Conservation (phyloP, 176 grass and related monocot genomes). For the Lolium perenne region DNA sequence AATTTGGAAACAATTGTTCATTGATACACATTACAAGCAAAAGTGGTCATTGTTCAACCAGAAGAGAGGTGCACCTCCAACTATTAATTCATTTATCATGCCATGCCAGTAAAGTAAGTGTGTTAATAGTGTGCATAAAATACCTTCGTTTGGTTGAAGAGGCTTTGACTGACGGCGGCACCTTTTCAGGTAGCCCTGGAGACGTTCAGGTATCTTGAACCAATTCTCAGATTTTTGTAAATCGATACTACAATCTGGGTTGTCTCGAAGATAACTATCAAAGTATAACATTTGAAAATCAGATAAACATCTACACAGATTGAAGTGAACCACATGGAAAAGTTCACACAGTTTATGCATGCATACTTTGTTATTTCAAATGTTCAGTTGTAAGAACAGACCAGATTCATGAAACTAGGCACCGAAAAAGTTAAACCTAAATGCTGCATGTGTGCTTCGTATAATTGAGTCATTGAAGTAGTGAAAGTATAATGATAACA, state of each 20-base stretch:
- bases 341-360: constrained; percentile 7
- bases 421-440: not conserved
- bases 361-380: constrained; percentile 1
- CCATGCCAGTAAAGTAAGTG: not conserved
- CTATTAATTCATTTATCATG: constrained; percentile 15
- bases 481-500: not conserved
- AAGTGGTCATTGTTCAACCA: not conserved
- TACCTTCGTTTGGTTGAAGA: constrained; percentile 25
- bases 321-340: constrained; percentile 12
- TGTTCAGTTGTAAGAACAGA: not conserved
- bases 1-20: constrained; percentile 4
- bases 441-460: not conserved
- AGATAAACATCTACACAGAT: not conserved
- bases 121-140: constrained; percentile 1
- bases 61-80: constrained; percentile 1
- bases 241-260: constrained; percentile 25
- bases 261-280: constrained; percentile 54
- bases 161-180: not conserved
- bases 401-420: not conserved
- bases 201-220: constrained; percentile 49
- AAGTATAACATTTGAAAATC: constrained; percentile 22
- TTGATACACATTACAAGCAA: not conserved
- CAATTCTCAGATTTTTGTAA: constrained; percentile 44
- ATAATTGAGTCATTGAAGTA: not conserved
- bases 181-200: not conserved